Base-by-base conservation (phyloP, 192 early-diverging fungal species). In the Dissophora globulifera region DNA sequence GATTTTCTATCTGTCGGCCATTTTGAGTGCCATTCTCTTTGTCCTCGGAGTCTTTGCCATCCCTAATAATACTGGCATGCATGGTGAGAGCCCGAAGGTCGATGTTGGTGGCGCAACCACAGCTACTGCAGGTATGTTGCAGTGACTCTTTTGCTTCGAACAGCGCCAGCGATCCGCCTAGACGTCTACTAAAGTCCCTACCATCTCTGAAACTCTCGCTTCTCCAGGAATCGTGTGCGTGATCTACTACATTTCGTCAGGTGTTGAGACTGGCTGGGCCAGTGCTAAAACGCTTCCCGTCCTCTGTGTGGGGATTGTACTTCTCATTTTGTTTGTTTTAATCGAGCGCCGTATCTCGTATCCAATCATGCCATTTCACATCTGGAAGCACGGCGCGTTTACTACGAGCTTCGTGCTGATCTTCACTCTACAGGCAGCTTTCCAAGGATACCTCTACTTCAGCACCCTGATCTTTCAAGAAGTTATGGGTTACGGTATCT, bases 401-500 rank as follows among this genome's bases (percentile, higher is more conserved):
- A 51, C 66, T 12, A 67, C 67, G 43, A 79, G 79, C 22, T 85
- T 83, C 42, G 52, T 35, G 0, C 27, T 76, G 16, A 67, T 76
- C 35, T 76, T 76, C 43, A 69, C 70, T 22, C 62, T 64, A 56
- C 72, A 81, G 33, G 79, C 79, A 8, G 32, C 67, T 3, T 85
- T 85, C 65, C 65, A 69, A 22, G 74, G 76, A 1, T 85, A 69
- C 54, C 55, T 83, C 1, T 85, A 85, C 53, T 78, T 67, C 31
- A 61, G 69, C 6, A 85, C 84, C 4, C 50, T 85, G 52, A 83
- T 76, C 58, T 85, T 85, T 65, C 81, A 85, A 58, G 79, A 85
- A 15, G 61, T 80, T 10, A 30, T 70, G 20, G 67, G 70, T 20
- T 85, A 83, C 51, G 17, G 38, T 42, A 79, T 82, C 41, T 51